Conservation (phyloP, 1,139 yeast genomes). For the Yamadazyma conglobata region DNA sequence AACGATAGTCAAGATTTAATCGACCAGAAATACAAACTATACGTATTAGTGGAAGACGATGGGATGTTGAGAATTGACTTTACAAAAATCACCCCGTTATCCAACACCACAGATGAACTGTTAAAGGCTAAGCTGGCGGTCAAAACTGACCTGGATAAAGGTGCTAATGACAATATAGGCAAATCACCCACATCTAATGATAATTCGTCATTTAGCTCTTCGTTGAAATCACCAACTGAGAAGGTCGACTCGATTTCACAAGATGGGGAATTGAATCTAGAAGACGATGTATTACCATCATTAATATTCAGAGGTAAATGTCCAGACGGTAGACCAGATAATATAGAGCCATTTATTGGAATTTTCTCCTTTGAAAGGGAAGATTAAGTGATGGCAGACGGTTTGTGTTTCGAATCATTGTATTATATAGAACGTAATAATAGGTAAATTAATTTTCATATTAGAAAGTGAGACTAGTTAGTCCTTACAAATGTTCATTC, state of each 20-base stretch:
- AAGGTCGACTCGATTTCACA: constrained; percentile 12
- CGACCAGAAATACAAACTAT: constrained; percentile 49
- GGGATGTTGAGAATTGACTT: constrained; percentile 52
- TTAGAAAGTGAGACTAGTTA: too few species aligned
- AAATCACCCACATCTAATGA: constrained; percentile 17
- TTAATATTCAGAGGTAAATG: constrained; percentile 50
- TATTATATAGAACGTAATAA: too few species aligned
- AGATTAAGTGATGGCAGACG: constrained; percentile 20
- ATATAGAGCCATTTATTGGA: constrained; percentile 54
- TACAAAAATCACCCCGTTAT: constrained; percentile 40
- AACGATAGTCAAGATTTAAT: constrained; percentile 47
- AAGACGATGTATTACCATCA: constrained; percentile 41
- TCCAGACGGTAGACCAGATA: constrained; percentile 54
- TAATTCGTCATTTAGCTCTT: constrained; percentile 14
- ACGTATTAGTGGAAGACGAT: constrained; percentile 50
- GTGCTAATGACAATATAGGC: constrained; percentile 10
- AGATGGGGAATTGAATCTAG: constrained; percentile 11
- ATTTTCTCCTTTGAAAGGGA: constrained; percentile 52
- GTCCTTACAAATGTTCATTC: too few species aligned
- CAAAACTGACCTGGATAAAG: constrained; percentile 1
- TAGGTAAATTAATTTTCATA: too few species aligned
- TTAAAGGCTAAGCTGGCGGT: constrained; percentile 4
- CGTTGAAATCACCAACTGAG: constrained; percentile 15
- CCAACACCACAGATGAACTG: constrained; percentile 14
- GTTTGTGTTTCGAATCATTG: too few species aligned